A percentile compares a stretch with the other conserved stretches of the same genome.
Evolutionary conservation across 116 monocot genomes (phyloP).

Genomic region (Posidonia oceanica): DNA sequence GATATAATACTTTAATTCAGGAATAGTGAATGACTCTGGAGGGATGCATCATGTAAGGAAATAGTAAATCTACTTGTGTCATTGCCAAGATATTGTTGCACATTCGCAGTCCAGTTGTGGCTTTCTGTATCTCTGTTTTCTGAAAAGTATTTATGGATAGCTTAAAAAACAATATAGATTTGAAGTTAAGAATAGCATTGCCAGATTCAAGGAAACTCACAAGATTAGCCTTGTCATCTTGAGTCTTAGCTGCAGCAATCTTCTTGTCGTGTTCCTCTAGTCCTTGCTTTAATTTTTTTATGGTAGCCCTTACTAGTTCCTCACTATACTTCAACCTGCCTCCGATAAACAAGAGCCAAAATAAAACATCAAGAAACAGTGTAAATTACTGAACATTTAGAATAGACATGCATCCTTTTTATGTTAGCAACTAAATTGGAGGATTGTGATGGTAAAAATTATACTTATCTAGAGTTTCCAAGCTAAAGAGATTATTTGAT

Average conservation of each 20-base stretch:
- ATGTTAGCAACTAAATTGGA: no score
- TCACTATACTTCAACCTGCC: constrained; percentile 62
- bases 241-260: constrained; percentile 54
- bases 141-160: constrained; percentile 11
- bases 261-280: constrained; percentile 75
- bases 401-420: neutral
- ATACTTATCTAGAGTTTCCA: no score
- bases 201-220: constrained; percentile 27
- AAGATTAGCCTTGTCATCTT: constrained; percentile 55
- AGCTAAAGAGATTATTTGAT: no score
- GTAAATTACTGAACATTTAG: neutral
- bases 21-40: neutral
- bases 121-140: constrained; percentile 71
- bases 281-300: constrained; percentile 76
- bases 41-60: neutral
- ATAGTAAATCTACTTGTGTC: constrained; percentile 44
- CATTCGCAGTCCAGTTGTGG: constrained; percentile 40
- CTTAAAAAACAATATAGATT: neutral
- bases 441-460: no score
- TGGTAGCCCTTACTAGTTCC: constrained; percentile 48
- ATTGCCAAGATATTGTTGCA: constrained; percentile 89
- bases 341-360: neutral
- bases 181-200: neutral
- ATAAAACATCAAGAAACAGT: neutral
- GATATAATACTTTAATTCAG: no score